These are phyloP conservation scores for Globisporangium canariense DNA, from an alignment of 352 stramenopile species.

Conservation along the genomic window DNA sequence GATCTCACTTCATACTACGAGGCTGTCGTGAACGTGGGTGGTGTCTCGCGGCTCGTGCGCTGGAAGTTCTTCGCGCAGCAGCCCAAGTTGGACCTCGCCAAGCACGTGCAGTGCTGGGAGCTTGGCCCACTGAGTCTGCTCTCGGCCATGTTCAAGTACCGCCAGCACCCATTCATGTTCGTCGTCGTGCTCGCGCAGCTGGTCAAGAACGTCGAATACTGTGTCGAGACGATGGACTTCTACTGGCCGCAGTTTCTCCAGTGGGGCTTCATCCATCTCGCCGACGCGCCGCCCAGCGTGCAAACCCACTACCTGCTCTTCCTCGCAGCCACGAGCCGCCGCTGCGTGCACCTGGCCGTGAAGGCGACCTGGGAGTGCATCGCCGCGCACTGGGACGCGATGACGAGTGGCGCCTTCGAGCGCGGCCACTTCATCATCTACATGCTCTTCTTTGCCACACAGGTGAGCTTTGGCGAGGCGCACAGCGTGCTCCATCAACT, in stretches of 20 bases:
- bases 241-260: constrained; percentile 72
- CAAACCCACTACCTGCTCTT: constrained; percentile 67
- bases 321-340: constrained; percentile 43
- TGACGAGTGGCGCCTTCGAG: constrained; percentile 36
- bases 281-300: constrained; percentile 43
- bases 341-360: constrained; percentile 50
- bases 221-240: constrained; percentile 55
- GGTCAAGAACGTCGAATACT: constrained; percentile 53
- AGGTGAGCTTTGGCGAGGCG: constrained; percentile 51
- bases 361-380: constrained; percentile 67
- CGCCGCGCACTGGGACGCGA: constrained; percentile 58
- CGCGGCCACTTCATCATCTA: constrained; percentile 44
- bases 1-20: constrained; percentile 21
- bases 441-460: constrained; percentile 64
- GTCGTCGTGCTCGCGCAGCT: constrained; percentile 60
- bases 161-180: constrained; percentile 68
- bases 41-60: constrained; percentile 44
- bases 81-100: constrained; percentile 39
- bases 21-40: constrained; percentile 40
- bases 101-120: constrained; percentile 34
- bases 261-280: constrained; percentile 52
- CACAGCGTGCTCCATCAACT: constrained; percentile 42
- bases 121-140: constrained; percentile 52
- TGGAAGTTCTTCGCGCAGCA: constrained; percentile 55
- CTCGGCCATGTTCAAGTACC: constrained; percentile 63